phyloP scores from a whole-genome alignment of 371 early-diverging fungal genomes.

The Apophysomyces trapeziformis region DNA sequence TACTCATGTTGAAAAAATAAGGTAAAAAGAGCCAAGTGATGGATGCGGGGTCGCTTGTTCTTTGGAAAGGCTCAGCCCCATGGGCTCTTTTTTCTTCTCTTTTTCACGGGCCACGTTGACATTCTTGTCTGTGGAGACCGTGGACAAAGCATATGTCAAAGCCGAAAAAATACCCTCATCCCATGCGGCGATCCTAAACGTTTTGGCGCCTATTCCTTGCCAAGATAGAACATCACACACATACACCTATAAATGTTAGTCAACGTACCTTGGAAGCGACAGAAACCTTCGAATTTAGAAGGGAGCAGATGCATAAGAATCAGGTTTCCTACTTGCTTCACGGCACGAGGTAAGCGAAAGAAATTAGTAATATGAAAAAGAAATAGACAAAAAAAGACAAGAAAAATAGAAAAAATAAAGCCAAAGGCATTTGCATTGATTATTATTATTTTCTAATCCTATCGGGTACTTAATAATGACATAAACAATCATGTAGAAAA shows the following conservation, averaged over 20 bases:
- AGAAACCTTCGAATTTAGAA: background rate
- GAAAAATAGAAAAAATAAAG: background rate
- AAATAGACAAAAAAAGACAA: background rate
- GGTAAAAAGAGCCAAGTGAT: background rate
- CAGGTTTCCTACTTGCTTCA: conserved; percentile 8
- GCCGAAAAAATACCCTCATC: background rate
- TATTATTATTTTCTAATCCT: no score
- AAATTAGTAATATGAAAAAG: conserved; percentile 3
- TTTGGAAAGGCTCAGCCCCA: conserved; percentile 3
- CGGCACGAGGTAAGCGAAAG: conserved; percentile 2
- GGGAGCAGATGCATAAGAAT: conserved; percentile 7
- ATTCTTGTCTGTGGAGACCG: conserved; percentile 9
- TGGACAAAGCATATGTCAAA: background rate
- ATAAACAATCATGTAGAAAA: no score
- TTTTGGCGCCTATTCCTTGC: background rate
- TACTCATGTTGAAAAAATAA: no score
- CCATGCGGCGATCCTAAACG: background rate
- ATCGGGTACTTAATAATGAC: background rate
- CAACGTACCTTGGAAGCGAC: no score
- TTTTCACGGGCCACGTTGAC: conserved; percentile 9
- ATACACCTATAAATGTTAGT: no score
- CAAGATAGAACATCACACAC: no score
- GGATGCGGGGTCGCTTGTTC: background rate
- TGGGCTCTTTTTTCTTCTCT: background rate
- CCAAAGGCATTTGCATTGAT: background rate